These are phyloP conservation scores for Trichosporon coremiiforme DNA, from an alignment of 1,284 basidiomycete genomes.

Conservation along the genomic window DNA sequence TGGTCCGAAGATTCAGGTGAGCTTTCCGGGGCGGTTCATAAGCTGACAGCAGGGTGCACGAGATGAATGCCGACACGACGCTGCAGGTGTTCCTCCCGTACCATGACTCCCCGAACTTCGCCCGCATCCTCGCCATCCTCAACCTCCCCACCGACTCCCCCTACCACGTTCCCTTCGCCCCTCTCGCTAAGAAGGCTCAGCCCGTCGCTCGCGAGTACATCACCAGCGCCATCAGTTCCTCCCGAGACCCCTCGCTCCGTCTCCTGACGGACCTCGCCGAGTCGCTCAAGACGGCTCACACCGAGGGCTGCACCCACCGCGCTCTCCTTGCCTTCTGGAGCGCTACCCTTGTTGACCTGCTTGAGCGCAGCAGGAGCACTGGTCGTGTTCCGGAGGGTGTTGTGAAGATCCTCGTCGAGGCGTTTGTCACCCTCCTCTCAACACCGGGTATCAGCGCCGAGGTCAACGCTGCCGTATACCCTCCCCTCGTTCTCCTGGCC, in stretches of 20 bases:
- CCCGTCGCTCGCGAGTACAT: conserved; percentile 73
- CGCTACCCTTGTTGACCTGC: conserved; percentile 75
- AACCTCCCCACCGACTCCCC: conserved; percentile 62
- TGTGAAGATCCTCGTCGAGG: conserved; percentile 55
- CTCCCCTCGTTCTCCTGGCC: conserved; percentile 53
- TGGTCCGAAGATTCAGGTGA: conserved; percentile 87
- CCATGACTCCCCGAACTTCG: conserved; percentile 92
- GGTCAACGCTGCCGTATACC: conserved; percentile 54
- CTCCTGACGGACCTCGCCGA: conserved; percentile 63
- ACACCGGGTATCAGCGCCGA: conserved; percentile 44
- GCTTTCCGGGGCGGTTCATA: conserved; percentile 34
- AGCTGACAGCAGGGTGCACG: conserved; percentile 69
- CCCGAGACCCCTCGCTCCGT: conserved; percentile 64
- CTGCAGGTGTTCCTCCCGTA: conserved; percentile 88
- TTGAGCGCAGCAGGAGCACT: conserved; percentile 59
- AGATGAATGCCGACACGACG: conserved; percentile 84
- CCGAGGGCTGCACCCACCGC: conserved; percentile 65
- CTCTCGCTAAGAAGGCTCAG: conserved; percentile 73
- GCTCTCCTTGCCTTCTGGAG: conserved; percentile 82
- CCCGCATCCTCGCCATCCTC: conserved; percentile 86
- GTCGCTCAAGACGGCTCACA: conserved; percentile 57
- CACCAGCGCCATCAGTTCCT: conserved; percentile 62
- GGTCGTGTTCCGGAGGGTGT: conserved; percentile 42
- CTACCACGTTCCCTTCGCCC: conserved; percentile 62
- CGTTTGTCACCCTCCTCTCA: conserved; percentile 46